Evolutionary conservation across 75 land plant genomes (phyloP).

Genomic region (Azolla pinnata): DNA sequence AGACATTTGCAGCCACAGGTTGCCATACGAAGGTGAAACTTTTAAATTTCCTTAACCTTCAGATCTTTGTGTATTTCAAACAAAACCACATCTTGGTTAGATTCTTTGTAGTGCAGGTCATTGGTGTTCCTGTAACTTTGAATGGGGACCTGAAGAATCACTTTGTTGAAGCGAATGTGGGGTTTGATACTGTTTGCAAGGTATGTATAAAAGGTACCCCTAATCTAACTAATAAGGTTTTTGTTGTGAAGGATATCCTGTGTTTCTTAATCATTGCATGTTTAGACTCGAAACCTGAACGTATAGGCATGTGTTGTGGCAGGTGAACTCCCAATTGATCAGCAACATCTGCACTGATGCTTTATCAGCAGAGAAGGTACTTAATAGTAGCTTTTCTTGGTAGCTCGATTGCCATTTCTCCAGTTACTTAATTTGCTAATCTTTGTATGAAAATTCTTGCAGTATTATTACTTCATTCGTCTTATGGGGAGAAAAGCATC

Average conservation of each 20-base stretch:
- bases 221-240: no score
- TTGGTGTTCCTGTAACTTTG: slow-evolving; percentile 86
- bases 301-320: no score
- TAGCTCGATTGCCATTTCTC: not conserved
- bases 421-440: slow-evolving; percentile 1
- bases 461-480: slow-evolving; percentile 96
- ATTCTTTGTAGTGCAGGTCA: slow-evolving; percentile 57
- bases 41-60: no score
- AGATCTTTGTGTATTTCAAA: no score
- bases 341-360: slow-evolving; percentile 98
- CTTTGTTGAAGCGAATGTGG: slow-evolving; percentile 93
- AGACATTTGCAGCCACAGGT: slow-evolving; percentile 81
- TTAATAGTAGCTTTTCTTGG: not conserved
- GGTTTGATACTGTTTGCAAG: slow-evolving; percentile 97
- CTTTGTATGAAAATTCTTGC: not conserved
- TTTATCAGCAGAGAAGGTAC: slow-evolving; percentile 93
- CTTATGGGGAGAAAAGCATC: slow-evolving; percentile 91
- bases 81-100: not conserved
- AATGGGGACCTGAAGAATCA: slow-evolving; percentile 97
- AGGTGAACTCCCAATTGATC: slow-evolving; percentile 97
- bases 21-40: slow-evolving; percentile 96
- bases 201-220: no score
- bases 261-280: no score
- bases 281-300: no score
- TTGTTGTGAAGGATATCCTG: not conserved